Evolutionary conservation across 2,329 filamentous ascomycete species (phyloP).

Genomic region (Setomelanomma holmii): DNA sequence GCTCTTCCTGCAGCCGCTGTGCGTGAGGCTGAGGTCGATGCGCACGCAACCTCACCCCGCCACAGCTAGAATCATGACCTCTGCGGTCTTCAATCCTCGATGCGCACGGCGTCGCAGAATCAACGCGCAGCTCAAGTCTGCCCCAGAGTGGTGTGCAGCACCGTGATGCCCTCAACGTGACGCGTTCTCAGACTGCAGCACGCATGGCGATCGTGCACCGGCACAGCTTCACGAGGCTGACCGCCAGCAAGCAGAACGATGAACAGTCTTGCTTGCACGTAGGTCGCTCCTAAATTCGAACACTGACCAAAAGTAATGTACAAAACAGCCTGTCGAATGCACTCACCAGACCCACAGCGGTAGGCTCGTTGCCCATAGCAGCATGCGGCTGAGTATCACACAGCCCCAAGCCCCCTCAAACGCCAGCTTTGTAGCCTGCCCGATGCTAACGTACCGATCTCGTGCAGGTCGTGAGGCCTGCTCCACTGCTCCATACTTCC

Average conservation of each 20-base stretch:
- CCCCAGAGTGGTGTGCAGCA: background rate
- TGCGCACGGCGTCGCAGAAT: background rate
- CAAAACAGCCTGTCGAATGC: too few relatives aligned
- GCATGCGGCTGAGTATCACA: too few relatives aligned
- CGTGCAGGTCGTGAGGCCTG: too few relatives aligned
- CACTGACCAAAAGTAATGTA: background rate
- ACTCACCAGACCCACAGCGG: too few relatives aligned
- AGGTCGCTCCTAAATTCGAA: background rate
- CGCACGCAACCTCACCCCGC: background rate
- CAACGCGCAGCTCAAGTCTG: background rate
- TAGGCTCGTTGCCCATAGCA: too few relatives aligned
- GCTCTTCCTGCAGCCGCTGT: background rate
- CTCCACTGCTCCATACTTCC: too few relatives aligned
- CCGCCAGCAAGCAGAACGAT: background rate
- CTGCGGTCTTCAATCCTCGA: background rate
- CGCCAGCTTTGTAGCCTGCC: too few relatives aligned
- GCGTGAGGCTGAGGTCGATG: background rate
- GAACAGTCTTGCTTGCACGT: background rate
- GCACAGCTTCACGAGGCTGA: background rate
- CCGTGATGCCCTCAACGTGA: background rate
- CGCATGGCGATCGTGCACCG: background rate
- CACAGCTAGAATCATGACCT: background rate
- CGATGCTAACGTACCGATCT: too few relatives aligned
- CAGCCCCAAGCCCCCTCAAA: too few relatives aligned
- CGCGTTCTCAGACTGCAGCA: background rate